Evolutionary conservation across 2,329 filamentous ascomycete genomes (phyloP).

Genomic region (Fusarium denticulatum): DNA sequence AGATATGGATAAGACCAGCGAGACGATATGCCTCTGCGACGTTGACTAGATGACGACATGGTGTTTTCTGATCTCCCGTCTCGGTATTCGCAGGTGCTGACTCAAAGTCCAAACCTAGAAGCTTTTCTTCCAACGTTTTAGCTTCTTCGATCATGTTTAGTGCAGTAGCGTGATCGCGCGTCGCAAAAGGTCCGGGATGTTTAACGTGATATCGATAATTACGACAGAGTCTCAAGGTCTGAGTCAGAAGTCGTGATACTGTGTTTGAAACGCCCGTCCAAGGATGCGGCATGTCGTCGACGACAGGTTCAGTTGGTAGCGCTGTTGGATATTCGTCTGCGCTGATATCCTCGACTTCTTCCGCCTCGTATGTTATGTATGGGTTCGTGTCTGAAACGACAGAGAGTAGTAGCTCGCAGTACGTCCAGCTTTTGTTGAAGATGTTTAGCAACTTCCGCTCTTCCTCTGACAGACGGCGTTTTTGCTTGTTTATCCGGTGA

Average conservation of each 20-base stretch:
- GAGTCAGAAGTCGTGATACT: conserved; percentile 47
- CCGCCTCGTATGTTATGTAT: conserved; percentile 9
- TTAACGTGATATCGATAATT: conserved; percentile 44
- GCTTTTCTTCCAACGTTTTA: conserved; percentile 46
- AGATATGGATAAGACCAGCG: conserved; percentile 51
- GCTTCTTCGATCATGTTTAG: conserved; percentile 46
- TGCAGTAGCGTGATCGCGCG: conserved; percentile 26
- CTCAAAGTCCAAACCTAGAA: conserved; percentile 45
- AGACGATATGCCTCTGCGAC: conserved; percentile 53
- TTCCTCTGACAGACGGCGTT: conserved; percentile 2
- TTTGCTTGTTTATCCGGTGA: conserved; percentile 39
- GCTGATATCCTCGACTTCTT: conserved; percentile 20
- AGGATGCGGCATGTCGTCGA: conserved; percentile 46
- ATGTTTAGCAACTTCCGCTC: conserved; percentile 48
- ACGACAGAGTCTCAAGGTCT: conserved; percentile 50
- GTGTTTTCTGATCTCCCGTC: conserved; percentile 44
- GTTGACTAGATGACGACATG: conserved; percentile 45
- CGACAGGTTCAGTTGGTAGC: conserved; percentile 5
- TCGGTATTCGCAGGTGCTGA: conserved; percentile 27
- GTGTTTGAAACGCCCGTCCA: conserved; percentile 52
- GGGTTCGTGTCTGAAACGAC: conserved; percentile 49
- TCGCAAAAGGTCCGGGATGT: conserved; percentile 28
- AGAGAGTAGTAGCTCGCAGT: conserved; percentile 53
- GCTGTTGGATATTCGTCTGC: conserved; percentile 25
- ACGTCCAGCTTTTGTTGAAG: conserved; percentile 53